Base-by-base conservation (phyloP, 2,329 filamentous ascomycete genomes). In the Coleophoma eucalyptorum region DNA sequence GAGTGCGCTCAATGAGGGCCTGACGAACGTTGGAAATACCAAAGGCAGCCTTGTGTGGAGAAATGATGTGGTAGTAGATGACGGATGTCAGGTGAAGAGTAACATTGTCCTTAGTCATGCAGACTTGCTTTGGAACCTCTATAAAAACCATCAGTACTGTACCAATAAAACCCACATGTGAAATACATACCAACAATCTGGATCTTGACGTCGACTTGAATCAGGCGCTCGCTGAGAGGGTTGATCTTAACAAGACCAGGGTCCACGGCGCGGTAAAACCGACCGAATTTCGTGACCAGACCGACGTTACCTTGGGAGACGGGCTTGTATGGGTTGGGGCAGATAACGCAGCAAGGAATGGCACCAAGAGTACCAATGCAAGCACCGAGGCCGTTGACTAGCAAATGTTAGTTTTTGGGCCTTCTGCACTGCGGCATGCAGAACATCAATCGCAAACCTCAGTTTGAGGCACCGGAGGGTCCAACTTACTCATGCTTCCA, bases 91-190 rank as follows among this genome's bases (percentile, higher is more conserved):
- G 79, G 63, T 92, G 86, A 40, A 99, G 79, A 43, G 89, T 96
- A 57, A 97, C 94, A 65, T 99, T 99, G 78, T 99, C 94, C 76
- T 97, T 97, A 69, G 94, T 99, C 92, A 99, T 99, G 79, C 94
- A 97, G 55, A 93, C 84, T 73, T 99, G 94, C 72, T 92, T 85
- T 16, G 93, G 93, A 20, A 99, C 94, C 77, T 99, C 87, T 72
- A 62, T 46, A 7, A 3, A 5, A 13, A 47, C 53, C 40, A 53
- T 50, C 21, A n/a, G 31, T n/a, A 49, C 38, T 47, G 42, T 5
- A 42, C 10, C 20, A 18, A 4, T 19, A 20, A 4, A 11, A 3
- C 11, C 1, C 2, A 19, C 4, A 49, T 12, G 26, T 45, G 43
- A 34, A 37, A 18, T 54, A 70, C 73, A 50, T 71, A 77, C 73